phyloP scores from a whole-genome alignment of 352 stramenopile species.

The Pythium brachiatum region DNA sequence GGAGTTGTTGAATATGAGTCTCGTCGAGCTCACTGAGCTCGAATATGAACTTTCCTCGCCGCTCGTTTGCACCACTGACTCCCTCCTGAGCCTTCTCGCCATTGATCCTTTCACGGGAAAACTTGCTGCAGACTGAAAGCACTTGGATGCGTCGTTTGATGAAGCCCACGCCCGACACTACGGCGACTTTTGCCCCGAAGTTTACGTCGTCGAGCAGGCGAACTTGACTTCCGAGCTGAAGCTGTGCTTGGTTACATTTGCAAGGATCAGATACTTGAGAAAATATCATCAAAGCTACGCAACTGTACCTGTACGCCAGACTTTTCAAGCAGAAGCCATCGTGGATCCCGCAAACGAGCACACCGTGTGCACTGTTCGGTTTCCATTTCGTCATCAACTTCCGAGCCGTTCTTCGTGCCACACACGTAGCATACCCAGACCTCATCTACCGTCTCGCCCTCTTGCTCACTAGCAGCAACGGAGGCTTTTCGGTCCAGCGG shows the following conservation, averaged over 20 bases:
- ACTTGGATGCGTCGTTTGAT: conserved; percentile 5
- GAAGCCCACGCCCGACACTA: conserved; percentile 9
- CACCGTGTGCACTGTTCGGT: conserved; percentile 10
- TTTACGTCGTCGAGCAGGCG: conserved; percentile 7
- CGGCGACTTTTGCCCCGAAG: conserved; percentile 14
- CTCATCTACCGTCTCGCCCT: background rate
- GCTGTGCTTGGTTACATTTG: background rate
- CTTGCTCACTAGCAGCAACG: background rate
- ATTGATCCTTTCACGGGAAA: background rate
- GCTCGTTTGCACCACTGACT: conserved; percentile 1
- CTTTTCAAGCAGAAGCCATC: conserved; percentile 11
- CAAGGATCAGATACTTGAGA: background rate
- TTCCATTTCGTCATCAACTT: background rate
- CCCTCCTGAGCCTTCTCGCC: background rate
- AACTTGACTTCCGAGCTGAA: conserved; percentile 5
- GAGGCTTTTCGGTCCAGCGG: background rate
- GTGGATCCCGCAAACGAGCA: conserved; percentile 11
- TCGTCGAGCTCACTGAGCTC: conserved; percentile 25
- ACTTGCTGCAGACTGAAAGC: conserved; percentile 1
- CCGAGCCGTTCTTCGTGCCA: conserved; percentile 8
- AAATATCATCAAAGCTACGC: background rate
- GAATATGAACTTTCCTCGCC: conserved; percentile 11
- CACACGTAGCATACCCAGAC: conserved; percentile 18
- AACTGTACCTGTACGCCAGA: conserved; percentile 3
- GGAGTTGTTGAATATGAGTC: conserved; percentile 33